These are phyloP conservation scores for Sophora flavescens DNA, from an alignment of 306 rosid genomes.

Conservation along the genomic window DNA sequence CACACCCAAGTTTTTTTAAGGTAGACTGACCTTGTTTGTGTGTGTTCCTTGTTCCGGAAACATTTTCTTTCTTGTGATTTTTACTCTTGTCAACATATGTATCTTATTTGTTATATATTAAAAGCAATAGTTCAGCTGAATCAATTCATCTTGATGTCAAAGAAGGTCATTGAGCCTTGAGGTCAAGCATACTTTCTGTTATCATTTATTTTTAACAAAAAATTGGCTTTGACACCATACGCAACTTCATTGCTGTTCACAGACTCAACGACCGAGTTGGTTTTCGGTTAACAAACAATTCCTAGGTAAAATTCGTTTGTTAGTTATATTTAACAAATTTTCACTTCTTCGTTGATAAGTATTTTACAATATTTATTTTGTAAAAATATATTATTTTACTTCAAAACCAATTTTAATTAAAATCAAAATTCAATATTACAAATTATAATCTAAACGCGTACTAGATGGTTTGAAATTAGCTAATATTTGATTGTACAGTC, in stretches of 20 bases:
- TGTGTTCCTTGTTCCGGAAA: background rate
- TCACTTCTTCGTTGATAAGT: too few relatives aligned
- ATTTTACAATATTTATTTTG: too few relatives aligned
- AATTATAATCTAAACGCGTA: background rate
- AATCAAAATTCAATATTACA: too few relatives aligned
- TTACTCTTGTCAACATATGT: slow-evolving; percentile 15
- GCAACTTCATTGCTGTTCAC: too few relatives aligned
- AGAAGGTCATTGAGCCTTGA: slow-evolving; percentile 21
- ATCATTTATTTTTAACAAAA: background rate
- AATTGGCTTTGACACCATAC: background rate
- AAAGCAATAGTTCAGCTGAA: slow-evolving; percentile 30
- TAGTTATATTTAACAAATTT: too few relatives aligned
- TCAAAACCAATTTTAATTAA: background rate
- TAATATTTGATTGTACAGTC: slow-evolving; percentile 28
- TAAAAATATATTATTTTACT: too few relatives aligned
- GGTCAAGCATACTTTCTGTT: background rate
- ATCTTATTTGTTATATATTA: slow-evolving; percentile 26
- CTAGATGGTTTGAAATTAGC: slow-evolving; percentile 44
- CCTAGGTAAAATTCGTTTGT: too few relatives aligned
- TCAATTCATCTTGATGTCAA: slow-evolving; percentile 19
- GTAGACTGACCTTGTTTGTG: background rate
- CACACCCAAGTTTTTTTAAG: background rate
- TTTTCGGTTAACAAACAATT: too few relatives aligned
- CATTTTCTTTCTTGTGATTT: background rate
- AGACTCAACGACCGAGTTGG: too few relatives aligned